Evolutionary conservation across 192 early-diverging fungal genomes (phyloP).

Genomic region (Coemansia interrupta): DNA sequence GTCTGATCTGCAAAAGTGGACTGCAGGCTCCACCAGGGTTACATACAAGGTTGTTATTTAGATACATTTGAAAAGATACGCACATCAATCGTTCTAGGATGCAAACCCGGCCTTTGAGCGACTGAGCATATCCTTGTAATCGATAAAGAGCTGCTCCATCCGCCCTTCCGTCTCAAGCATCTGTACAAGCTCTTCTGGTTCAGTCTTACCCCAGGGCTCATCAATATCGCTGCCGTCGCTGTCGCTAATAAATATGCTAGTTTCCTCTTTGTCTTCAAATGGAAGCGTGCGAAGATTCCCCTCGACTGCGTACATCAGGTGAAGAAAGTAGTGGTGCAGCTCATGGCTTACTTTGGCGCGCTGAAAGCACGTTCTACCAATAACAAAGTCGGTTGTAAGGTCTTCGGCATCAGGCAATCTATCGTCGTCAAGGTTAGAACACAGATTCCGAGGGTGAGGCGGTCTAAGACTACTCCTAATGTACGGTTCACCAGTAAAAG

Average conservation of each 20-base stretch:
- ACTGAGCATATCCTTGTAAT: conserved; percentile 24
- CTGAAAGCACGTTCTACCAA: conserved; percentile 30
- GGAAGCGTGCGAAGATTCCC: conserved; percentile 9
- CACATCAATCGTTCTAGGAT: conserved; percentile 1
- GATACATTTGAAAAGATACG: not conserved
- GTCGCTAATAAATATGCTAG: not conserved
- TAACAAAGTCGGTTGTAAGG: conserved; percentile 17
- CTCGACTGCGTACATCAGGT: conserved; percentile 23
- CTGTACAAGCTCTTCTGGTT: conserved; percentile 36
- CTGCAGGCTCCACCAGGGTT: conserved; percentile 15
- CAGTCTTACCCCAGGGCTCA: not conserved
- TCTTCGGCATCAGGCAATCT: not conserved
- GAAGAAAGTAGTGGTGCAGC: conserved; percentile 46
- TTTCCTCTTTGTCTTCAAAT: not conserved
- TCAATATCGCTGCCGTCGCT: not conserved
- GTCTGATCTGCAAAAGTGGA: conserved; percentile 7
- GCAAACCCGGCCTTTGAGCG: conserved; percentile 38
- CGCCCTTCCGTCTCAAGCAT: conserved; percentile 26
- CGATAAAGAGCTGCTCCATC: conserved; percentile 20
- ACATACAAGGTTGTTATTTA: conserved; percentile 6
- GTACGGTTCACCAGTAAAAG: conserved; percentile 29
- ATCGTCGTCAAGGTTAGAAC: not conserved
- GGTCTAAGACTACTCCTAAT: conserved; percentile 24
- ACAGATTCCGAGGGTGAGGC: conserved; percentile 11
- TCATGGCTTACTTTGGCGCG: conserved; percentile 34